Evolutionary conservation across 495 filamentous ascomycete species (phyloP).

Genomic region (Zalerion maritima): DNA sequence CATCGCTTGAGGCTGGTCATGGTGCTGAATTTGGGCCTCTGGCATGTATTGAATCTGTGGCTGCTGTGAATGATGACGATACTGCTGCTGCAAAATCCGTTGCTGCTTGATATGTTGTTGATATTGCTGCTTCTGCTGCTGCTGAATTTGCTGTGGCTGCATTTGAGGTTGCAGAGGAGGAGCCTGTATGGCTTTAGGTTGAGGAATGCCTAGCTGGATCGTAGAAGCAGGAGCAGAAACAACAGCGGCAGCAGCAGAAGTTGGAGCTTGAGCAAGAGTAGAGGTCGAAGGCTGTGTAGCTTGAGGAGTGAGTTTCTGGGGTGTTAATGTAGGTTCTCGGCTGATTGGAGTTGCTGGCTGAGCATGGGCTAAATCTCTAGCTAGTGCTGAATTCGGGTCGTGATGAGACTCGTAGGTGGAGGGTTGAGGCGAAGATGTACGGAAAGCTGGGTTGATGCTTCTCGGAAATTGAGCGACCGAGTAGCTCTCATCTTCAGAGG

Average conservation of each 20-base stretch:
- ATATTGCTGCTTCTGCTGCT: slow-evolving; percentile 7
- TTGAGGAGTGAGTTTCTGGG: slow-evolving; percentile 27
- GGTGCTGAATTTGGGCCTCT: too few species aligned
- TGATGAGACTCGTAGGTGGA: slow-evolving; percentile 83
- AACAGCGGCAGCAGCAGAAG: background rate
- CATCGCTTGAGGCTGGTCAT: background rate
- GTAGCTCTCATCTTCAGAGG: slow-evolving; percentile 71
- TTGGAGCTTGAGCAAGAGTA: too few species aligned
- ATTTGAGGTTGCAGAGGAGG: background rate
- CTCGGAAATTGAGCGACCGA: slow-evolving; percentile 92
- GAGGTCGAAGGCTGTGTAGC: background rate
- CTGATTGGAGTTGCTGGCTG: slow-evolving; percentile 31
- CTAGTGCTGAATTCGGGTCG: slow-evolving; percentile 58
- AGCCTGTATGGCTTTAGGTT: too few species aligned
- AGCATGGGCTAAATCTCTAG: slow-evolving; percentile 44
- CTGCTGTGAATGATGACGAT: too few species aligned
- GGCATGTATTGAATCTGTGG: too few species aligned
- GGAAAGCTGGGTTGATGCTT: slow-evolving; percentile 86
- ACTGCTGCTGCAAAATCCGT: too few species aligned
- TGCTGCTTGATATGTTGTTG: too few species aligned
- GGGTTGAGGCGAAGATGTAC: slow-evolving; percentile 68
- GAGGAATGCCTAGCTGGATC: background rate
- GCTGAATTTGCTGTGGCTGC: slow-evolving; percentile 3
- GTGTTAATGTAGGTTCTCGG: slow-evolving; percentile 39
- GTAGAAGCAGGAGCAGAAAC: background rate